phyloP scores from a whole-genome alignment of 805 yeast genomes.

The Monosporozyma aerobia region DNA sequence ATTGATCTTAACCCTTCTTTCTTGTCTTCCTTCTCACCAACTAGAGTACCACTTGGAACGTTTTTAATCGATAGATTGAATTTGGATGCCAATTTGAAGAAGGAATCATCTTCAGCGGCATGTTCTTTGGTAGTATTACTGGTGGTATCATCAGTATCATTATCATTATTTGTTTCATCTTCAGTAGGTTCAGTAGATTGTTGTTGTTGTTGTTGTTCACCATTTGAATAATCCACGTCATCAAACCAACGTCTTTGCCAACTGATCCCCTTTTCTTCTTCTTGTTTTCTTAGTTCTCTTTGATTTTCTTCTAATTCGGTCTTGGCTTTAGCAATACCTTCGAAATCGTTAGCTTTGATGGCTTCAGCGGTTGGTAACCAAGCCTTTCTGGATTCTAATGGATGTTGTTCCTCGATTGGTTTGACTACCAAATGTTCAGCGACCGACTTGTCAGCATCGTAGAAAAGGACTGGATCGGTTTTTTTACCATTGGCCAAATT shows the following conservation, averaged over 20 bases:
- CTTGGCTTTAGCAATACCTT: slow-evolving; percentile 67
- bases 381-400: slow-evolving; percentile 82
- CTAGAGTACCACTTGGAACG: slow-evolving; percentile 58
- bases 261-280: slow-evolving; percentile 48
- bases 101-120: slow-evolving; percentile 31
- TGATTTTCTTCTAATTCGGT: slow-evolving; percentile 76
- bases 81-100: slow-evolving; percentile 36
- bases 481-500: slow-evolving; percentile 30
- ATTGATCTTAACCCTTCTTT: slow-evolving; percentile 34
- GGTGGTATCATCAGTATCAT: slow-evolving; percentile 15
- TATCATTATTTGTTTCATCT: slow-evolving; percentile 6
- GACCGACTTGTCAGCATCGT: slow-evolving; percentile 47
- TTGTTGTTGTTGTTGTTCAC: slow-evolving; percentile 11
- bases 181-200: slow-evolving; percentile 10
- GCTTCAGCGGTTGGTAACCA: slow-evolving; percentile 90
- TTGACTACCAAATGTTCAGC: slow-evolving; percentile 63
- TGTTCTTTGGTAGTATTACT: slow-evolving; percentile 5
- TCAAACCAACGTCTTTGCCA: slow-evolving; percentile 89
- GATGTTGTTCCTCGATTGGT: slow-evolving; percentile 74
- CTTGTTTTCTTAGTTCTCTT: slow-evolving; percentile 72
- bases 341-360: slow-evolving; percentile 65
- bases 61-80: slow-evolving; percentile 54
- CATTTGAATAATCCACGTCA: slow-evolving; percentile 34
- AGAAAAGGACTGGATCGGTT: slow-evolving; percentile 35
- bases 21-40: slow-evolving; percentile 49